Evolutionary conservation across 2,329 filamentous ascomycete genomes (phyloP).

Genomic region (Venturia nashicola): DNA sequence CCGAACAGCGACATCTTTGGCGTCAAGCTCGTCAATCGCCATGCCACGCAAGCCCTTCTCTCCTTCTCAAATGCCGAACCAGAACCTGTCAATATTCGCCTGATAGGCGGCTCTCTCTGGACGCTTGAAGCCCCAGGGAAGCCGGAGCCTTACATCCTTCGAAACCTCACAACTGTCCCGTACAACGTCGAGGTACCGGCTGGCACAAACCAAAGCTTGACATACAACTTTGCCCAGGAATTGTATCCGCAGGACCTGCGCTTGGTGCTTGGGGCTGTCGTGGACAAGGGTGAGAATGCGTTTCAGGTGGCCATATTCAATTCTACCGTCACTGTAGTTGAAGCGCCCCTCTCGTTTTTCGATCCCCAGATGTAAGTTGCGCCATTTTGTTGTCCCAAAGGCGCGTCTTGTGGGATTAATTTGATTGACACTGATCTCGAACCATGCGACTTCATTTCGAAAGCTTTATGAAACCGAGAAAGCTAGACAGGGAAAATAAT

Average conservation of each 20-base stretch:
- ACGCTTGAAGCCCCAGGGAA: slow-evolving; percentile 32
- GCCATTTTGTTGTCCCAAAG: background rate
- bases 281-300: slow-evolving; percentile 55
- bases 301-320: slow-evolving; percentile 74
- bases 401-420: background rate
- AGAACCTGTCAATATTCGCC: slow-evolving; percentile 58
- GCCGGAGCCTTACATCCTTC: slow-evolving; percentile 39
- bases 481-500: too few relatives aligned
- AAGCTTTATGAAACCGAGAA: too few relatives aligned
- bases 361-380: slow-evolving; percentile 80
- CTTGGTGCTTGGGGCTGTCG: slow-evolving; percentile 63
- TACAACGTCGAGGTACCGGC: slow-evolving; percentile 65
- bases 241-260: slow-evolving; percentile 84
- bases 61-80: slow-evolving; percentile 77
- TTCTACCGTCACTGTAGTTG: slow-evolving; percentile 73
- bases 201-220: slow-evolving; percentile 62
- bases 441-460: too few relatives aligned
- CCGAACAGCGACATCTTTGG: slow-evolving; percentile 72
- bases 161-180: slow-evolving; percentile 65
- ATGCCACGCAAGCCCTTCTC: slow-evolving; percentile 64
- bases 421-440: slow-evolving; percentile 10
- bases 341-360: slow-evolving; percentile 80
- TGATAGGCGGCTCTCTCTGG: slow-evolving; percentile 64
- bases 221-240: slow-evolving; percentile 79
- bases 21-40: slow-evolving; percentile 89